Percentiles rank a stretch among this genome's conserved stretches.
Conservation (phyloP, 306 rosid genomes). For the Sindora glabra region DNA sequence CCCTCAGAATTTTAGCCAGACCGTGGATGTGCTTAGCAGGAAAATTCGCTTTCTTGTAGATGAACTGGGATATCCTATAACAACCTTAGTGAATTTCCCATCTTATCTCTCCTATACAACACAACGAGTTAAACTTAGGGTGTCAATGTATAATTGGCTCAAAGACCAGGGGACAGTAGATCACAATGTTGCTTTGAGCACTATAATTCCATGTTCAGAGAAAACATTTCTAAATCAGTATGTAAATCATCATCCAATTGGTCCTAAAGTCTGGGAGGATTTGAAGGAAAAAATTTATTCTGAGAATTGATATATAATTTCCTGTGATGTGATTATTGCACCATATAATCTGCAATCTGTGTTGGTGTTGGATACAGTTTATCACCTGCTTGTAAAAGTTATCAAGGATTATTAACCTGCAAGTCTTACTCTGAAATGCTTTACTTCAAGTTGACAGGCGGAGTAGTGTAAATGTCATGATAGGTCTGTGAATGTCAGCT, state of each 20-base stretch:
- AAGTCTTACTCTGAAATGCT: not conserved
- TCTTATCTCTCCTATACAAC: slow-evolving; percentile 40
- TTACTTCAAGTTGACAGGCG: not conserved
- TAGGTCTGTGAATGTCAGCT: too few species aligned
- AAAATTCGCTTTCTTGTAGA: slow-evolving; percentile 53
- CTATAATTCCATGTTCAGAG: slow-evolving; percentile 49
- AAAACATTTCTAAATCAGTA: slow-evolving; percentile 23
- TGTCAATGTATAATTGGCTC: slow-evolving; percentile 70
- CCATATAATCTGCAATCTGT: not conserved
- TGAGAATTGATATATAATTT: slow-evolving; percentile 7
- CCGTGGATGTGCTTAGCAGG: slow-evolving; percentile 30
- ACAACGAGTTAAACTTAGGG: slow-evolving; percentile 50
- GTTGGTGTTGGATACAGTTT: slow-evolving; percentile 16
- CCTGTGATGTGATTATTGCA: not conserved
- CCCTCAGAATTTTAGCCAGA: slow-evolving; percentile 70
- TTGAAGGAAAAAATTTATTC: slow-evolving; percentile 34
- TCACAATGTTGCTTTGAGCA: slow-evolving; percentile 47
- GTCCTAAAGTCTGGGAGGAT: slow-evolving; percentile 58
- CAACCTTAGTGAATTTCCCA: slow-evolving; percentile 47
- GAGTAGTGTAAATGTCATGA: too few species aligned
- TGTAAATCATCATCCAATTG: slow-evolving; percentile 59
- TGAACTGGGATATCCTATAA: slow-evolving; percentile 50
- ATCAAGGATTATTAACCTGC: slow-evolving; percentile 4
- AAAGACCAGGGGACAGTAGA: slow-evolving; percentile 32
- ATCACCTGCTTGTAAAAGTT: not conserved